These are phyloP conservation scores for Misopates orontium DNA, from an alignment of 257 asterid species.

Conservation along the genomic window DNA sequence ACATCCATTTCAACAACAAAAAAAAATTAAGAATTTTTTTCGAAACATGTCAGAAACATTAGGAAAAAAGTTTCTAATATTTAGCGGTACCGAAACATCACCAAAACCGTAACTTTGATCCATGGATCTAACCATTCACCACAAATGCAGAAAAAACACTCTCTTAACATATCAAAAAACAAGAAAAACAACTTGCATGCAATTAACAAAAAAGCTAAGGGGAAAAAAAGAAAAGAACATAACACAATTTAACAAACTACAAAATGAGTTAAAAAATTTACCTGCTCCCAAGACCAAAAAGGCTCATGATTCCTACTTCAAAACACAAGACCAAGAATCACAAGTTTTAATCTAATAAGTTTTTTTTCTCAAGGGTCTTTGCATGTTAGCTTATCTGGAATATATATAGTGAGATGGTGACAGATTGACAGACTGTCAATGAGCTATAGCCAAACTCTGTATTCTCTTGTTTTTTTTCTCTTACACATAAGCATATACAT, in stretches of 20 bases:
- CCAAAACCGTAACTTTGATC: too few relatives aligned
- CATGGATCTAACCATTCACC: neutral
- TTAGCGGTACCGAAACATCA: too few relatives aligned
- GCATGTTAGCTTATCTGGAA: slow-evolving; percentile 29
- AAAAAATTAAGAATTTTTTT: too few relatives aligned
- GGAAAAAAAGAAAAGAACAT: neutral
- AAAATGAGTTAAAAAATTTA: slow-evolving; percentile 16
- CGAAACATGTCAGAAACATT: too few relatives aligned
- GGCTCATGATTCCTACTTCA: slow-evolving; percentile 45
- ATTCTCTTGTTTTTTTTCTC: neutral
- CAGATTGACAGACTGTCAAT: slow-evolving; percentile 47
- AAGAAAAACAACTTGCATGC: slow-evolving; percentile 29
- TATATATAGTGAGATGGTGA: slow-evolving; percentile 23
- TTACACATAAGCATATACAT: neutral
- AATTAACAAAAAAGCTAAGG: neutral
- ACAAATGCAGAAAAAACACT: neutral
- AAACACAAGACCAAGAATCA: neutral
- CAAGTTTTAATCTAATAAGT: too few relatives aligned
- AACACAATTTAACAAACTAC: neutral
- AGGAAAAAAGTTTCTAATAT: too few relatives aligned
- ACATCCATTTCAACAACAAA: too few relatives aligned
- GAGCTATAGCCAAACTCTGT: slow-evolving; percentile 20
- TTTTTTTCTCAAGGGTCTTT: slow-evolving; percentile 10
- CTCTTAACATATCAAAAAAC: neutral
- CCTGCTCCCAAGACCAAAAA: slow-evolving; percentile 56